Conservation (phyloP, 73 alveolate genomes). For the Paramecium sonneborni region DNA sequence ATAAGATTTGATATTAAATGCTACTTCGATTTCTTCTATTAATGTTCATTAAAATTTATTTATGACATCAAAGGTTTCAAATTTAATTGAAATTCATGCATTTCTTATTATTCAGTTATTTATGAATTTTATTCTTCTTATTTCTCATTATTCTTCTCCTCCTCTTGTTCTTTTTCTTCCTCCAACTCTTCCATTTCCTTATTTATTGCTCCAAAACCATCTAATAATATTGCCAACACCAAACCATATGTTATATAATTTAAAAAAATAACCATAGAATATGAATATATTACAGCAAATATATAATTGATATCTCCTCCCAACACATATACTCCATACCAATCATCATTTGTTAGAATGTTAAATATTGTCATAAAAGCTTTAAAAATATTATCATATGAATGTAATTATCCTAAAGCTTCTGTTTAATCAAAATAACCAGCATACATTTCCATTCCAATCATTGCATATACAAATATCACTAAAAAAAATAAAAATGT, state of each 20-base stretch:
- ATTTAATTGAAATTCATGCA: not conserved
- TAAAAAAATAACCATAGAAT: not conserved
- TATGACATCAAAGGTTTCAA: not conserved
- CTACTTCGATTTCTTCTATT: not conserved
- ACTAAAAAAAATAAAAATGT: not conserved
- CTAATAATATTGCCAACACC: slow-evolving; percentile 46
- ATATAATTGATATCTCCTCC: not conserved
- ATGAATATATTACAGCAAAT: not conserved
- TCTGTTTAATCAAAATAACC: not conserved
- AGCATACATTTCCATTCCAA: slow-evolving; percentile 28
- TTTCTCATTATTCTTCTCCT: not conserved
- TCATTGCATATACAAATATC: slow-evolving; percentile 1
- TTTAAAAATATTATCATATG: slow-evolving; percentile 8
- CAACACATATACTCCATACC: slow-evolving; percentile 29
- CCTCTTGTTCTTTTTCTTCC: not conserved
- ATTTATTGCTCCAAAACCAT: not conserved
- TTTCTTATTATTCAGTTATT: not conserved
- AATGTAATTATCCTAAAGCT: slow-evolving; percentile 14
- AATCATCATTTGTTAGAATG: slow-evolving; percentile 36
- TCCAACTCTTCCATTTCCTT: not conserved
- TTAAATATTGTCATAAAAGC: slow-evolving; percentile 31
- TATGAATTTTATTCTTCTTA: not conserved
- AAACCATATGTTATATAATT: slow-evolving; percentile 51
- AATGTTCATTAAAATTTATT: not conserved
- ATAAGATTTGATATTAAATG: not conserved